Conservation (phyloP, 78 protist genomes). For the Anaeramoeba flamelloides region DNA sequence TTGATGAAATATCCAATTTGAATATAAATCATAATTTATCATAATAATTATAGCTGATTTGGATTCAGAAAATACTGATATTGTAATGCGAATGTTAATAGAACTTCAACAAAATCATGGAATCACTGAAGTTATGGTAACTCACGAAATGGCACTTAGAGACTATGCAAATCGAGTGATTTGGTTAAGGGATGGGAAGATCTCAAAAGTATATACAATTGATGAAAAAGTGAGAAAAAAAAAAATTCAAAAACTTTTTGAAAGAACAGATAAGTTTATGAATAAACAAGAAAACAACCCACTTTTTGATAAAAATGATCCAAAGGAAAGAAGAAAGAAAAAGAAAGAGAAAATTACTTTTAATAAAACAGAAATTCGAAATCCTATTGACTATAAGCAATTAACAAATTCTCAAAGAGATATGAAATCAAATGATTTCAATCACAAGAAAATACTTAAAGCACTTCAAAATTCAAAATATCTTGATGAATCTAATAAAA, state of each 20-base stretch:
- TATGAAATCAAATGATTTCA: no score
- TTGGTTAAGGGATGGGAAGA: slow-evolving; percentile 70
- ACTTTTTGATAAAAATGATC: no score
- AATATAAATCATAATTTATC: neutral
- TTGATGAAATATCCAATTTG: neutral
- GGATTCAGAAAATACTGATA: slow-evolving; percentile 64
- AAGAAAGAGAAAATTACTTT: no score
- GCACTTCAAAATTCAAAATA: no score
- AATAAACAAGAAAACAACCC: no score
- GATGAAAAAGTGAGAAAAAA: neutral
- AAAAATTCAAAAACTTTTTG: neutral
- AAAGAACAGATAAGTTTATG: no score
- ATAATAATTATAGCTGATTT: slow-evolving; percentile 32
- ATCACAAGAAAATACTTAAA: no score
- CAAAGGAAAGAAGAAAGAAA: no score
- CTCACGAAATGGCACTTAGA: slow-evolving; percentile 80
- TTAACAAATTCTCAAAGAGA: no score
- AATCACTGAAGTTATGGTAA: slow-evolving; percentile 73
- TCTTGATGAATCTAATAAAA: no score
- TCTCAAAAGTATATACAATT: neutral
- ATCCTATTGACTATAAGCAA: no score
- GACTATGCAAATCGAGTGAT: slow-evolving; percentile 56
- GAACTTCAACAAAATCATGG: slow-evolving; percentile 44
- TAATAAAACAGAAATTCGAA: no score
- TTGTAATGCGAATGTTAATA: slow-evolving; percentile 61